These are phyloP conservation scores for Fonsecaea nubica DNA, from an alignment of 2,329 filamentous ascomycete species.

Conservation along the genomic window DNA sequence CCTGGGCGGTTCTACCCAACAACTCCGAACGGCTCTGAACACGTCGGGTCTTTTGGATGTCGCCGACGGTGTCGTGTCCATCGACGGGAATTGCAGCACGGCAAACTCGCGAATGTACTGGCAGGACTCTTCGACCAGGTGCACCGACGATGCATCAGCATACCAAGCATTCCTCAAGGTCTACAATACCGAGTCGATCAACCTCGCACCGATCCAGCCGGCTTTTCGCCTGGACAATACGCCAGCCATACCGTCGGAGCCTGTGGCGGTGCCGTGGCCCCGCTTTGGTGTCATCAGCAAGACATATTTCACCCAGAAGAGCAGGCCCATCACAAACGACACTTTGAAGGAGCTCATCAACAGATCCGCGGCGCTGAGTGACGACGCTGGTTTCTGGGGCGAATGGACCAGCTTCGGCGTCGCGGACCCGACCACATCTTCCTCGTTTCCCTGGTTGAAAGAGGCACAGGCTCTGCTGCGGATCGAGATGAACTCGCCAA, in stretches of 20 bases:
- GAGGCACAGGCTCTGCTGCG: neutral
- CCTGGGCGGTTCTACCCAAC: neutral
- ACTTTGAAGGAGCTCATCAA: slow-evolving; percentile 1
- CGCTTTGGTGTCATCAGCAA: slow-evolving; percentile 7
- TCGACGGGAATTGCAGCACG: slow-evolving; percentile 5
- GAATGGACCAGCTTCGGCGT: slow-evolving; percentile 6
- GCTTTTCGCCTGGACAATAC: neutral
- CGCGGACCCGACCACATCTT: neutral
- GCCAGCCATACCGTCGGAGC: neutral
- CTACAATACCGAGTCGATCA: slow-evolving; percentile 9
- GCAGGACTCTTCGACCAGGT: neutral
- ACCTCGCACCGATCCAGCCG: slow-evolving; percentile 3
- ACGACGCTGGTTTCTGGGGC: slow-evolving; percentile 1
- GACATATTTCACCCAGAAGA: slow-evolving; percentile 5
- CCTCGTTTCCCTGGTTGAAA: neutral
- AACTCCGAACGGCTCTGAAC: neutral
- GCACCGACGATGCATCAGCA: slow-evolving; percentile 1
- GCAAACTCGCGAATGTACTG: slow-evolving; percentile 6
- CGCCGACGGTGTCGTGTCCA: neutral
- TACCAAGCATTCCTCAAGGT: neutral
- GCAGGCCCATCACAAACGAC: neutral
- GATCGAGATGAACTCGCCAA: slow-evolving; percentile 1
- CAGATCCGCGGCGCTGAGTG: neutral
- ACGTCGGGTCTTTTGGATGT: slow-evolving; percentile 1
- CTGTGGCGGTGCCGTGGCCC: neutral